Percentiles rank a stretch among this genome's conserved stretches.
Evolutionary conservation across 1,284 basidiomycete genomes (phyloP).

Genomic region (Athelia psychrophila): DNA sequence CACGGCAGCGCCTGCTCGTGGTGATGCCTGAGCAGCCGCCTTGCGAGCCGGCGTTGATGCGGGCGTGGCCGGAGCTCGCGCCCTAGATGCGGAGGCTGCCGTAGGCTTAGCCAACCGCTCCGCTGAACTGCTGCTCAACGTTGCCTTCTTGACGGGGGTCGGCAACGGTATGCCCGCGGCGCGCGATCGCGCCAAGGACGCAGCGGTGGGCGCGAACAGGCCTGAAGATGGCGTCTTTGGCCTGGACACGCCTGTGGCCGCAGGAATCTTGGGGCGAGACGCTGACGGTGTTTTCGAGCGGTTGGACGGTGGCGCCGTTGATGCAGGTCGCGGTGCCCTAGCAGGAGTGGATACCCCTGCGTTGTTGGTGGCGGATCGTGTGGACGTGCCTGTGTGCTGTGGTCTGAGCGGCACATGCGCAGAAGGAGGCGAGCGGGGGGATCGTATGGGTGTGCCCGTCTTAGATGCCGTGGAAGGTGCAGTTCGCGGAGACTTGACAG

Average conservation of each 20-base stretch:
- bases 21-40: neutral
- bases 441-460: slow-evolving; percentile 15
- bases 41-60: neutral
- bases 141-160: slow-evolving; percentile 48
- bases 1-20: neutral
- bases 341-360: slow-evolving; percentile 25
- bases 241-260: slow-evolving; percentile 24
- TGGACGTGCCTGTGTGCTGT: slow-evolving; percentile 10
- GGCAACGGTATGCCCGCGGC: slow-evolving; percentile 39
- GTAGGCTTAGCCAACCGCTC: slow-evolving; percentile 75
- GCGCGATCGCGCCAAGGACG: slow-evolving; percentile 66
- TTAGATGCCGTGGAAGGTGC: slow-evolving; percentile 38
- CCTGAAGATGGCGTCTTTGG: slow-evolving; percentile 58
- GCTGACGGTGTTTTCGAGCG: slow-evolving; percentile 15
- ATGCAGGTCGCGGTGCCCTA: slow-evolving; percentile 19
- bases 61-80: neutral
- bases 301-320: slow-evolving; percentile 20
- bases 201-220: slow-evolving; percentile 74
- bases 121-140: slow-evolving; percentile 43
- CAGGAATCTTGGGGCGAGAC: slow-evolving; percentile 33
- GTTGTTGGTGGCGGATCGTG: slow-evolving; percentile 46
- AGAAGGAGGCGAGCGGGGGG: slow-evolving; percentile 14
- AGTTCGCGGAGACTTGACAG: slow-evolving; percentile 27
- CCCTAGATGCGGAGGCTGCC: slow-evolving; percentile 39
- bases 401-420: slow-evolving; percentile 26